A percentile compares a stretch with the other conserved stretches of the same genome.
phyloP scores from a whole-genome alignment of 2,329 filamentous ascomycete species.

The Epichloe hybrida region DNA sequence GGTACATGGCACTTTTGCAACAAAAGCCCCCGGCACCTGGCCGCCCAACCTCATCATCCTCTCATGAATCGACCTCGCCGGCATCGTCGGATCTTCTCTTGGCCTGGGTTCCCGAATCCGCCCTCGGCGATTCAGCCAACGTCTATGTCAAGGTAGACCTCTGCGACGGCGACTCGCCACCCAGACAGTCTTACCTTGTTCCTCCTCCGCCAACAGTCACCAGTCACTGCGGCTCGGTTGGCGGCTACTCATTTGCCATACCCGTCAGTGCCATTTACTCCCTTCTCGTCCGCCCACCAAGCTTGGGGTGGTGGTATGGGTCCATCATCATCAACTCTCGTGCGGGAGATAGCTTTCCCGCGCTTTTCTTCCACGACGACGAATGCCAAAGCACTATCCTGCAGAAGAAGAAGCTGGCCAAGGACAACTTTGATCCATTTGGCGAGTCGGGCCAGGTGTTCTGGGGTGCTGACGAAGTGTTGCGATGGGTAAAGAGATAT shows the following conservation, averaged over 20 bases:
- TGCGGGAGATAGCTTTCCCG: conserved; percentile 84
- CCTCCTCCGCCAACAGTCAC: conserved; percentile 81
- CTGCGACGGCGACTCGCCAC: conserved; percentile 64
- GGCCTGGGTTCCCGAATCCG: conserved; percentile 85
- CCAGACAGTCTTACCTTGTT: conserved; percentile 78
- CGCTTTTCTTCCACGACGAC: conserved; percentile 92
- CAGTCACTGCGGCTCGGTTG: conserved; percentile 54
- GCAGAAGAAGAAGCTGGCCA: conserved; percentile 76
- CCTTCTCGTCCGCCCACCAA: conserved; percentile 78
- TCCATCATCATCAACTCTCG: conserved; percentile 87
- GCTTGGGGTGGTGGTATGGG: conserved; percentile 96
- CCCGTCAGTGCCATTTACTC: conserved; percentile 86
- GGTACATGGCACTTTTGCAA: conserved; percentile 85
- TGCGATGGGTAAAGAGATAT: conserved; percentile 81
- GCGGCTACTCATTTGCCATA: conserved; percentile 81
- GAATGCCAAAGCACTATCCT: conserved; percentile 93
- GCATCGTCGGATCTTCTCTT: conserved; percentile 65
- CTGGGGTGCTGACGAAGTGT: conserved; percentile 93
- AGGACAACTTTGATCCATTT: conserved; percentile 83
- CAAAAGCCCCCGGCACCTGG: conserved; percentile 50
- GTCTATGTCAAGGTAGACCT: conserved; percentile 95
- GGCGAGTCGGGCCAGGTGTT: conserved; percentile 76
- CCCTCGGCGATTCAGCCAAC: conserved; percentile 71
- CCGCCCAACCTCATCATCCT: conserved; percentile 22
- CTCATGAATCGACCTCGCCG: conserved; percentile 25